Base-by-base conservation (phyloP, 140 eudicot species). In the Anethum foeniculum region DNA sequence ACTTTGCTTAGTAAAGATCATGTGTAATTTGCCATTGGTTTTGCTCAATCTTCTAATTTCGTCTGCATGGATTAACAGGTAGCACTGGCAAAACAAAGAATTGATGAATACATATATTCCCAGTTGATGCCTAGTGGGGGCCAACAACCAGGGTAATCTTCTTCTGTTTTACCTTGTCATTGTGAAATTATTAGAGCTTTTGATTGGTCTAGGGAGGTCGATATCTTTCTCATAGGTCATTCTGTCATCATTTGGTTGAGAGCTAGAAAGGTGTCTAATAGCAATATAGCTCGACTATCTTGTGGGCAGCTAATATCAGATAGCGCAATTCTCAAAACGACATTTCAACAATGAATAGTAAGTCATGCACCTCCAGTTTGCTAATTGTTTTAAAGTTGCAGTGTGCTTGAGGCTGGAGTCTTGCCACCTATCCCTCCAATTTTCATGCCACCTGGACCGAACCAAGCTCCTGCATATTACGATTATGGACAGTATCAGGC, bases 21-120 rank as follows among this genome's bases (percentile, higher is more conserved):
- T 9, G 16, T 25, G 16, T 25, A 27, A 25, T 27, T 25, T 27
- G 16, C 18, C 34, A 62, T 62, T 10, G 18, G 71, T 62, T 62
- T 68, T 5, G 1, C 74, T 68, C 74, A 32, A 16, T 32, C 74
- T 19, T 68, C 43, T 68, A 32, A 68, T 15, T 27, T 62, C 10
- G 1, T 5, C 74, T 32, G n/a, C 43, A 28, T 68, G 41, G 74
- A 14, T 67, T 65, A 79, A 81, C 90, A 94, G 99, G 97, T 92
- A 76, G 91, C 95, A 71, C 81, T 94, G 78, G 99, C 99, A 77
- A 94, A 89, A 52, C 99, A 92, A 80, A 90, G 97, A 86, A 88
- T 94, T 83, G 99, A 94, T 86, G 99, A 94, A 82, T 94, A 94
- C 81, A 87, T 94, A 77, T 92, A 92, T 86, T 81, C 90, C 44